Base-by-base conservation (phyloP, 192 early-diverging fungal genomes). In the Pilobolus umbonatus region DNA sequence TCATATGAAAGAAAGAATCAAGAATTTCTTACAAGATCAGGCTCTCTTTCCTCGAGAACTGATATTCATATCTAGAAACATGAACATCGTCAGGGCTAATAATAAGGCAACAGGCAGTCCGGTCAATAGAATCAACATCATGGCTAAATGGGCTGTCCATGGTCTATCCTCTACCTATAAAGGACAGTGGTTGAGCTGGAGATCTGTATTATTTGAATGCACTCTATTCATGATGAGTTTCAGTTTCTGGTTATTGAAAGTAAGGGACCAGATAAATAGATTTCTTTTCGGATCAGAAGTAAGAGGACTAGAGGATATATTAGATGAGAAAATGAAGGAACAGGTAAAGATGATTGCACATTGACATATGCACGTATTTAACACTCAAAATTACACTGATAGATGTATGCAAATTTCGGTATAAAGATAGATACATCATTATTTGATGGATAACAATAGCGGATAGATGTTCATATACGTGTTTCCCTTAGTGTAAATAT, bases 11-110 rank as follows among this genome's bases (percentile, higher is more conserved):
- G 74, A 83, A 15, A 73, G 82, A 5, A 79, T 89, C 3, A 76
- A 83, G 31, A 64, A 85, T 2, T 93, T 93, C 28, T 69, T 97
- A 43, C 66, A 67, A 26, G 77, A 90, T 39, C 80, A 88, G 35
- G 80, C 82, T 36, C 63, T 69, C 5, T 64, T 97, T 36, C 95
- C 95, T 31, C 86, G 84, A 31, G 95, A 94, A 69, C 73, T 97
- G 8, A 91, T 97, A 31, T 95, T 97, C 66, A 73, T 97, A 21
- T 84, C 84, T 9, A 73, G 93, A 32, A 95, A 95, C 59, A 87
- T 95, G 83, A 91, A 92, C 56, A 85, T 87, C 38, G 83, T 86
- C 35, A 76, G 89, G 1, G 81, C 90, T n/a, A 87, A 89, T 59
- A 96, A 97, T 74, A 90, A 89, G 66, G 66, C 74, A 14, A 67